phyloP scores from a whole-genome alignment of 805 yeast genomes.

The Metschnikowia orientalis region DNA sequence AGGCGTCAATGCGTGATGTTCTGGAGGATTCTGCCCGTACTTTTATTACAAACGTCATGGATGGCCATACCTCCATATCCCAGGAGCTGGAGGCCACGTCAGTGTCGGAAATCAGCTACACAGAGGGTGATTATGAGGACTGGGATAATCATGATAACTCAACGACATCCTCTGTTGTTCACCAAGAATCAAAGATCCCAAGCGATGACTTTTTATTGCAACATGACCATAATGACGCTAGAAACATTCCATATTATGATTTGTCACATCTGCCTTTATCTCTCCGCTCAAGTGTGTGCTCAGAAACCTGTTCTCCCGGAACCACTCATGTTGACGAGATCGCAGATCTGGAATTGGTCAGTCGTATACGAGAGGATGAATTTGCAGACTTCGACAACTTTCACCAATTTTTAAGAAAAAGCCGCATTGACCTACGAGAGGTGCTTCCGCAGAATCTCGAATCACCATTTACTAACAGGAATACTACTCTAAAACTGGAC shows the following conservation, averaged over 20 bases:
- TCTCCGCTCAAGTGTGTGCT: slow-evolving; percentile 2
- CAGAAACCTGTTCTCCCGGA: too few relatives aligned
- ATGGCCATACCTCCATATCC: slow-evolving; percentile 1
- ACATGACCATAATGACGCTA: too few relatives aligned
- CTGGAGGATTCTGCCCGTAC: slow-evolving; percentile 16
- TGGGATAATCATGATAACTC: slow-evolving; percentile 1
- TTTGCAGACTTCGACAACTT: slow-evolving; percentile 22
- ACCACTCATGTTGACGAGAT: slow-evolving; percentile 4
- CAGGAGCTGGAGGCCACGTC: slow-evolving; percentile 3
- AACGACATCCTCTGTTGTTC: not conserved
- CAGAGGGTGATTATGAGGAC: slow-evolving; percentile 2
- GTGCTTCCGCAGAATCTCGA: slow-evolving; percentile 27
- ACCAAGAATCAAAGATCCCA: too few relatives aligned
- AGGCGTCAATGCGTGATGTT: slow-evolving; percentile 14
- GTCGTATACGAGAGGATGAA: not conserved
- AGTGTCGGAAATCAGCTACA: slow-evolving; percentile 1
- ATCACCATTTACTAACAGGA: slow-evolving; percentile 14
- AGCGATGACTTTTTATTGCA: too few relatives aligned
- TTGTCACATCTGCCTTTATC: slow-evolving; percentile 9
- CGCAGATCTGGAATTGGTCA: slow-evolving; percentile 7
- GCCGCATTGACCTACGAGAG: slow-evolving; percentile 28
- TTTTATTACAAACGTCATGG: slow-evolving; percentile 14
- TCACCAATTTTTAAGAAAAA: slow-evolving; percentile 27
- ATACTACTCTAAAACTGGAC: not conserved
- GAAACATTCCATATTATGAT: not conserved